Conservation (phyloP, 805 yeast species). For the Cyberlindnera saturnus region DNA sequence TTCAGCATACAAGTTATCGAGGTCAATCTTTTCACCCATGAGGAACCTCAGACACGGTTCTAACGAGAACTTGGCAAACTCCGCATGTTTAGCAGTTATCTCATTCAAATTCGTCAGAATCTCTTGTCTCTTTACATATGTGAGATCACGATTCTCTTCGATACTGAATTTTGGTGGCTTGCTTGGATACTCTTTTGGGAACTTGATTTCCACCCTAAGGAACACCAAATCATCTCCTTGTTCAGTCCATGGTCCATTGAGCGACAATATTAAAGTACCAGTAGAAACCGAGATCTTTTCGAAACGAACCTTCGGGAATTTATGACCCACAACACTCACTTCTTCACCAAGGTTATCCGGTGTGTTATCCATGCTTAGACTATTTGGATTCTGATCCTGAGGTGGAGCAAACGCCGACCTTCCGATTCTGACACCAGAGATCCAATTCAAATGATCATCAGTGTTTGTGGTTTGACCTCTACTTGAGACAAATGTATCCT, state of each 20-base stretch:
- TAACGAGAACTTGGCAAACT: slow-evolving; percentile 58
- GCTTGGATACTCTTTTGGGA: slow-evolving; percentile 71
- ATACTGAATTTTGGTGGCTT: slow-evolving; percentile 54
- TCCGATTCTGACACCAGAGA: slow-evolving; percentile 77
- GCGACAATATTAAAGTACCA: slow-evolving; percentile 69
- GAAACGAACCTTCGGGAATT: slow-evolving; percentile 79
- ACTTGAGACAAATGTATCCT: slow-evolving; percentile 34
- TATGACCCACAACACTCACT: slow-evolving; percentile 80
- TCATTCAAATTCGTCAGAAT: slow-evolving; percentile 46
- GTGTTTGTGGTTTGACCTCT: slow-evolving; percentile 32
- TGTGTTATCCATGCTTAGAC: slow-evolving; percentile 28
- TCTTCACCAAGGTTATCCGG: slow-evolving; percentile 84
- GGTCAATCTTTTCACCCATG: slow-evolving; percentile 70
- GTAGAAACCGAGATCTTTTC: slow-evolving; percentile 86
- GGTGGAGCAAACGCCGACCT: slow-evolving; percentile 24
- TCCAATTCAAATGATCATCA: slow-evolving; percentile 78
- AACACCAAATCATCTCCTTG: slow-evolving; percentile 43
- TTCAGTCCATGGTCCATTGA: slow-evolving; percentile 69
- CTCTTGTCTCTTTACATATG: slow-evolving; percentile 40
- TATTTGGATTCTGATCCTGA: slow-evolving; percentile 27
- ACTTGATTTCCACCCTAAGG: slow-evolving; percentile 59
- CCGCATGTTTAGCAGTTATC: slow-evolving; percentile 52
- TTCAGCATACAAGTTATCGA: slow-evolving; percentile 32
- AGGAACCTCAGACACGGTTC: slow-evolving; percentile 74
- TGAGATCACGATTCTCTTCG: slow-evolving; percentile 74